Base-by-base conservation (phyloP, 352 stramenopile genomes). In the Globisporangium orthogonon region DNA sequence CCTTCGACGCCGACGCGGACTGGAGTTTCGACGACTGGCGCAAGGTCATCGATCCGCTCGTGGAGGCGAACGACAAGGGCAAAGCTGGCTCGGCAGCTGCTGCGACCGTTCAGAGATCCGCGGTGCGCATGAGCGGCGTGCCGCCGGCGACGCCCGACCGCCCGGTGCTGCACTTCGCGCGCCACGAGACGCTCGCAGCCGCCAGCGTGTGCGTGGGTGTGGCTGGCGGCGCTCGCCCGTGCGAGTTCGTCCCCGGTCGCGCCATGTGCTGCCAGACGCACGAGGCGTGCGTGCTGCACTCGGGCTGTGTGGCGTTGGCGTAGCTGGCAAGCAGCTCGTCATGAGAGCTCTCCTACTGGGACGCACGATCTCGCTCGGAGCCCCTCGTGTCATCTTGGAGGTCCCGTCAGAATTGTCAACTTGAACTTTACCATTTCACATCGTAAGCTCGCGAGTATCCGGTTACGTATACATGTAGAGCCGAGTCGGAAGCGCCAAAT, bases 231-330 rank as follows among this genome's bases (percentile, higher is more conserved):
- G 66, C 66, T 28, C 81, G 78, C 40, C 71, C 76, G 35, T 91
- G 81, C 50, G 76, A 89, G 64, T 91, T 80, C 61, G 60, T 76
- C 0, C 71, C 78, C 0, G 76, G 76, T 1, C 71, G 74, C 45
- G 81, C 73, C 10, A 91, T 91, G 81, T 89, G 81, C 63, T 91
- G 81, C 67, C 61, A 76, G 51, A n/a, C 50, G n/a, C 17, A 83
- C 56, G 81, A 91, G 60, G 78, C 78, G 7, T 91, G 81, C 33
- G 75, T 91, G 46, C 63, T 89, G 56, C 74, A 71, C 50, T 54
- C 66, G 39, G 81, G 81, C 9, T 91, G 81, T 50, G 59, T 71
- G 28, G 10, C 56, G 1, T 50, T 87, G 15, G 47, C 67, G 41
- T 84, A 58, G 69, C 28, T 41, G 11, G 18, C 14, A 57, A 9